These are phyloP conservation scores for Penicillium longicatenatum DNA, from an alignment of 495 filamentous ascomycete species.

Conservation along the genomic window DNA sequence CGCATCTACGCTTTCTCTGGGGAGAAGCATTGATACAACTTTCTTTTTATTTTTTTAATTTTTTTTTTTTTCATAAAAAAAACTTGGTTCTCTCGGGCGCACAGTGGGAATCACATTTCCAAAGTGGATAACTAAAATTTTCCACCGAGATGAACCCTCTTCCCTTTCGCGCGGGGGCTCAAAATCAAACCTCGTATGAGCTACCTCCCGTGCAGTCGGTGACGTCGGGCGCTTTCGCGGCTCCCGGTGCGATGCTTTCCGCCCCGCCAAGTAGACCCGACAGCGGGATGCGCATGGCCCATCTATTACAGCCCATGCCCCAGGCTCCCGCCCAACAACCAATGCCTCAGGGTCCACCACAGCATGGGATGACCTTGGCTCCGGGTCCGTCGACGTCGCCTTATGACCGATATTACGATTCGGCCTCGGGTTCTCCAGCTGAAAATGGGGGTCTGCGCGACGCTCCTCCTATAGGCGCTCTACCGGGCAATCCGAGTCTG, in stretches of 20 bases:
- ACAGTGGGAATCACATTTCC: background rate
- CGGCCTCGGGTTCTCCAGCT: conserved; percentile 45
- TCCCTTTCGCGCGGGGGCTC: conserved; percentile 21
- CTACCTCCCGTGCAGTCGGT: conserved; percentile 45
- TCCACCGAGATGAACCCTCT: conserved; percentile 24
- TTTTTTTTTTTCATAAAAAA: too few relatives aligned
- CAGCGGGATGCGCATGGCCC: conserved; percentile 48
- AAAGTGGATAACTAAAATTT: background rate
- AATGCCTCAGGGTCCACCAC: conserved; percentile 22
- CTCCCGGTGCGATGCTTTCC: conserved; percentile 39
- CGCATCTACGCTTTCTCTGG: background rate
- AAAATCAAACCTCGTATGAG: conserved; percentile 35
- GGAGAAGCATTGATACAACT: too few relatives aligned
- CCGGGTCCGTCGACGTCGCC: conserved; percentile 33
- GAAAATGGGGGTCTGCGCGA: conserved; percentile 39
- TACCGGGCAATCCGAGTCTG: conserved; percentile 40
- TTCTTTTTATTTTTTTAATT: too few relatives aligned
- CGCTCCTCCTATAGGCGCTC: conserved; percentile 34
- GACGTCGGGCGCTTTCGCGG: conserved; percentile 39
- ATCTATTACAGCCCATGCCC: conserved; percentile 45
- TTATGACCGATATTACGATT: conserved; percentile 47
- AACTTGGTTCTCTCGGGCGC: background rate
- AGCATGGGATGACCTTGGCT: conserved; percentile 5
- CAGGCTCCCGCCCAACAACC: conserved; percentile 27
- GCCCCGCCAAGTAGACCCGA: conserved; percentile 48